Percentiles rank a stretch among this genome's conserved stretches.
Conservation (phyloP, 2,329 filamentous ascomycete genomes). For the Diplodia corticola region DNA sequence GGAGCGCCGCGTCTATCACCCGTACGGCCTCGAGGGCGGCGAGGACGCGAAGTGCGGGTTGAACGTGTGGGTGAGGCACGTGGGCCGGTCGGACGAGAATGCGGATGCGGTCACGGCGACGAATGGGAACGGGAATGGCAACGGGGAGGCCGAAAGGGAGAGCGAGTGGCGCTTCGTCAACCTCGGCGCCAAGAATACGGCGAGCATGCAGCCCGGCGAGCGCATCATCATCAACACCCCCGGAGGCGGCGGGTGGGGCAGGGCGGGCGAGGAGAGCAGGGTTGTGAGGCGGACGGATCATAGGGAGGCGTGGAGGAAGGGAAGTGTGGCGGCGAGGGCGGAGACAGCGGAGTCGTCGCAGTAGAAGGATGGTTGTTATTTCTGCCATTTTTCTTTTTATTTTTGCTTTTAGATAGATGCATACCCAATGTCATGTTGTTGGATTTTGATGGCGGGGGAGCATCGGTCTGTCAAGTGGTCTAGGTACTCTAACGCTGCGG, state of each 20-base stretch:
- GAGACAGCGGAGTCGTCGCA: slow-evolving; percentile 50
- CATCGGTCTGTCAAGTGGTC: too few relatives aligned
- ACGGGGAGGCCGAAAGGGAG: slow-evolving; percentile 36
- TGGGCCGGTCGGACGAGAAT: slow-evolving; percentile 28
- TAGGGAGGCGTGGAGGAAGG: slow-evolving; percentile 58
- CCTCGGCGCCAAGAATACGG: slow-evolving; percentile 77
- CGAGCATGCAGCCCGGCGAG: slow-evolving; percentile 73
- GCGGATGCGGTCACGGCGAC: slow-evolving; percentile 6
- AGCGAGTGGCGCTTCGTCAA: slow-evolving; percentile 65
- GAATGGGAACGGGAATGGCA: slow-evolving; percentile 14
- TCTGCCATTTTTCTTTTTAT: too few relatives aligned
- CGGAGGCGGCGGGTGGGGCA: slow-evolving; percentile 77
- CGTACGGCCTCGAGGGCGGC: slow-evolving; percentile 82
- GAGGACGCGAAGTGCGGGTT: slow-evolving; percentile 75
- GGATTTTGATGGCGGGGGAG: too few relatives aligned
- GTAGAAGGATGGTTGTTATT: neutral
- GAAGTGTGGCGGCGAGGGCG: slow-evolving; percentile 58
- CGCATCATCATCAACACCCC: slow-evolving; percentile 76
- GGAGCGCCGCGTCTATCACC: slow-evolving; percentile 72
- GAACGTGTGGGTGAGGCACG: slow-evolving; percentile 70
- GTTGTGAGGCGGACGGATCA: slow-evolving; percentile 57
- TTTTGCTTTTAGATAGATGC: too few relatives aligned
- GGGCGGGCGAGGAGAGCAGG: slow-evolving; percentile 57
- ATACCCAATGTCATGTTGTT: too few relatives aligned
- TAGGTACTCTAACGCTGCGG: too few relatives aligned